These are phyloP conservation scores for Syzygium grande DNA, from an alignment of 345 rosid species.

Conservation along the genomic window DNA sequence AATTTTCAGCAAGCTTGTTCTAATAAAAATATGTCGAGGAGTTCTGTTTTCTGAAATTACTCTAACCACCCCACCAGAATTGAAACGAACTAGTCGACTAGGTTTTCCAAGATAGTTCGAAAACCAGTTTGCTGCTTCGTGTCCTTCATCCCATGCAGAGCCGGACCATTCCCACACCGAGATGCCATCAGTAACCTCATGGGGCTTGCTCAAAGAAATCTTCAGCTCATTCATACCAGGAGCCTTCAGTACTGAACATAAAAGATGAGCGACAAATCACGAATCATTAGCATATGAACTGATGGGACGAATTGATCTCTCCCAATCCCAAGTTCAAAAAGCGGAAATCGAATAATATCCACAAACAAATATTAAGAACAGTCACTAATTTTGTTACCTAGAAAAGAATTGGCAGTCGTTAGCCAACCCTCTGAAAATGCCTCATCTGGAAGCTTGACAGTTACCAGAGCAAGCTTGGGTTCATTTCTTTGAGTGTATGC, in stretches of 20 bases:
- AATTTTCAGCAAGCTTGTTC: neutral
- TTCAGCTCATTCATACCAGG: conserved; percentile 70
- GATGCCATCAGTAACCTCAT: conserved; percentile 36
- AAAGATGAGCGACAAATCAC: neutral
- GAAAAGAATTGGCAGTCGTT: conserved; percentile 36
- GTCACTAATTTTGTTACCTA: conserved; percentile 24
- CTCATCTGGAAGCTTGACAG: conserved; percentile 46
- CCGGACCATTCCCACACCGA: conserved; percentile 97
- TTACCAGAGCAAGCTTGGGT: conserved; percentile 79
- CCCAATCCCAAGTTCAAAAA: neutral
- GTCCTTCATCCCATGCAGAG: conserved; percentile 86
- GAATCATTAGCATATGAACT: neutral
- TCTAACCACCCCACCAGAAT: conserved; percentile 39
- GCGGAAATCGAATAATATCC: neutral
- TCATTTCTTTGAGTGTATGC: conserved; percentile 86
- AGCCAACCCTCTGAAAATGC: conserved; percentile 60
- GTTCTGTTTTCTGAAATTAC: neutral
- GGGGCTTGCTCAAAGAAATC: conserved; percentile 45
- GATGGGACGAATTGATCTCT: neutral
- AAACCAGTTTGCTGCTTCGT: conserved; percentile 78
- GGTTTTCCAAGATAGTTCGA: conserved; percentile 68
- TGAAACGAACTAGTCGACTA: conserved; percentile 72
- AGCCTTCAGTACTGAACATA: conserved; percentile 56
- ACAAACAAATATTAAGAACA: neutral
- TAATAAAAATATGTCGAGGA: neutral